Evolutionary conservation across 495 filamentous ascomycete genomes (phyloP).

Genomic region (Podospora australis): DNA sequence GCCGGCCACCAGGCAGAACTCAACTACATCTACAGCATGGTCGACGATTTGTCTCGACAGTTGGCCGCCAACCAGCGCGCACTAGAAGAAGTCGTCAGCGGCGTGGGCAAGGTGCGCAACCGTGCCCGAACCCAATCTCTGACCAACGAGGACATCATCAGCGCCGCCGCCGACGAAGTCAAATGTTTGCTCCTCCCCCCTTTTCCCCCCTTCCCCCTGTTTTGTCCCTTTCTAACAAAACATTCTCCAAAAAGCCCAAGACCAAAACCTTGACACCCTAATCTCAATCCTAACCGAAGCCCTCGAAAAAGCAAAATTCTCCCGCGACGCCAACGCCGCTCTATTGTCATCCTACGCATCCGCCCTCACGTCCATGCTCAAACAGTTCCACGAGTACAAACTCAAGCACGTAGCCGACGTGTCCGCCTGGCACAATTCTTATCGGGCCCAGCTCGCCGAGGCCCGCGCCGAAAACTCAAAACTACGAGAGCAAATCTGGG

Average conservation of each 20-base stretch:
- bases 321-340: conserved; percentile 45
- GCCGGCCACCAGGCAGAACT: conserved; percentile 84
- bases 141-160: conserved; percentile 46
- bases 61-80: conserved; percentile 72
- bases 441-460: conserved; percentile 50
- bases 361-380: conserved; percentile 41
- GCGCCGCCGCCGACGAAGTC: conserved; percentile 40
- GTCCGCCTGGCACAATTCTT: conserved; percentile 49
- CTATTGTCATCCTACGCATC: conserved; percentile 43
- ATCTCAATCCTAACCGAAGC: conserved; percentile 47
- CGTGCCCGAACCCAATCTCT: conserved; percentile 40
- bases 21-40: conserved; percentile 76
- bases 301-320: conserved; percentile 46
- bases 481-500: conserved; percentile 51
- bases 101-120: conserved; percentile 48
- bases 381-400: conserved; percentile 48
- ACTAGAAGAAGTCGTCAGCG: conserved; percentile 65
- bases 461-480: conserved; percentile 50
- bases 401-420: conserved; percentile 45
- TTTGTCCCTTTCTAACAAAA: not conserved
- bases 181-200: conserved; percentile 32
- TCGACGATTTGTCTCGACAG: conserved; percentile 70
- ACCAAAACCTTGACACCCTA: conserved; percentile 45
- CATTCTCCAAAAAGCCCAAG: conserved; percentile 35
- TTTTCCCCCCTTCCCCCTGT: not conserved